These are phyloP conservation scores for Syzygium oleosum DNA, from an alignment of 345 rosid species.

Conservation along the genomic window DNA sequence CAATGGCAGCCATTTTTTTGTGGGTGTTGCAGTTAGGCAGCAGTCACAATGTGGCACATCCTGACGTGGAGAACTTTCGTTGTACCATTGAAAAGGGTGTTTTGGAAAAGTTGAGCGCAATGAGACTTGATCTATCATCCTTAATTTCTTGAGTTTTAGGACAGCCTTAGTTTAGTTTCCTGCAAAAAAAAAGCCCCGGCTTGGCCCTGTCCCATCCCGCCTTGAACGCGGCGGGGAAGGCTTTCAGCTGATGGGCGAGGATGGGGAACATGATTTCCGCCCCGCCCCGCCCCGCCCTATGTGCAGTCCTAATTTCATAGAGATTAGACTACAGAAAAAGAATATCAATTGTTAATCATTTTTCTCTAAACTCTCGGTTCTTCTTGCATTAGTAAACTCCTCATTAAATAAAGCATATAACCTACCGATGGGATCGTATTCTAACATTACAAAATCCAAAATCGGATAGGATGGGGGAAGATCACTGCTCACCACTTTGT, in stretches of 20 bases:
- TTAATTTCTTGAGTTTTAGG: background rate
- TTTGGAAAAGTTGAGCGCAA: background rate
- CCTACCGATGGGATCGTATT: background rate
- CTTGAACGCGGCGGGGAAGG: background rate
- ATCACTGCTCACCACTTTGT: background rate
- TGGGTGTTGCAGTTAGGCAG: background rate
- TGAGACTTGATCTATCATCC: background rate
- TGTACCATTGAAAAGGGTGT: background rate
- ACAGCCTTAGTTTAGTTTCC: background rate
- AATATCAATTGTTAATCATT: too few relatives aligned
- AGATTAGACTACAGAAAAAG: background rate
- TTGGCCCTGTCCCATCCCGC: background rate
- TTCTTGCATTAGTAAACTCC: background rate
- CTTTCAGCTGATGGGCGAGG: background rate
- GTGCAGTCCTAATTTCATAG: background rate
- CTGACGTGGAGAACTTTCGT: background rate
- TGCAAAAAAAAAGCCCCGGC: background rate
- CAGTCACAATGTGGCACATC: background rate
- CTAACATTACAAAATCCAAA: background rate
- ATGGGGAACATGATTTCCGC: background rate
- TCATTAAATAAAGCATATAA: background rate
- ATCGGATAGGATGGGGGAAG: background rate
- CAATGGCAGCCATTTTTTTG: background rate
- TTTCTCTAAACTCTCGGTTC: background rate
- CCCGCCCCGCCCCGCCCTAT: background rate